These are phyloP conservation scores for Suhomyces anneliseae DNA, from an alignment of 1,139 yeast species.

Conservation along the genomic window DNA sequence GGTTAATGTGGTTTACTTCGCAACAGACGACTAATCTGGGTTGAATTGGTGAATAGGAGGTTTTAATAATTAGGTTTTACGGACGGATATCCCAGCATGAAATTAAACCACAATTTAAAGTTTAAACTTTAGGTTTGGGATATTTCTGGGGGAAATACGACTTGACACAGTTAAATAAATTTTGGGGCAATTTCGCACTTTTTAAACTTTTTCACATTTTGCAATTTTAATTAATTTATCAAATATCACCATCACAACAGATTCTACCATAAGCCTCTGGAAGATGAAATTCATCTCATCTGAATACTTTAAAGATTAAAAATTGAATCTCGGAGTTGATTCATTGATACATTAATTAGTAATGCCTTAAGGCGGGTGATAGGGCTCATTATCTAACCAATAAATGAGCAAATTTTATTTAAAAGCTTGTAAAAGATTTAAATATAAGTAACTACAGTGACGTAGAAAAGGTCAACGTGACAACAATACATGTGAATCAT, in stretches of 20 bases:
- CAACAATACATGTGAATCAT: no score
- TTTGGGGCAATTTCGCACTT: background rate
- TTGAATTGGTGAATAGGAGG: background rate
- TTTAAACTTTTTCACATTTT: background rate
- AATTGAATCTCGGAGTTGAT: no score
- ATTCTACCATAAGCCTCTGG: background rate
- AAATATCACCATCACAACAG: background rate
- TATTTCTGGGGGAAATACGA: background rate
- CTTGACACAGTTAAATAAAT: background rate
- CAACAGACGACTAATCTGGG: background rate
- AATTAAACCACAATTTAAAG: background rate
- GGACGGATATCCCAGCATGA: background rate
- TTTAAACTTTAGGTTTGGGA: background rate
- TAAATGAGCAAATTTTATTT: no score
- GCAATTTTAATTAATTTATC: background rate
- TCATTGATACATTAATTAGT: no score
- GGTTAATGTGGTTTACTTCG: background rate
- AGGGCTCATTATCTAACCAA: no score
- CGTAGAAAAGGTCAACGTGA: no score
- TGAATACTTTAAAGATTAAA: no score
- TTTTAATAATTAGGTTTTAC: background rate
- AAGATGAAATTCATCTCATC: background rate
- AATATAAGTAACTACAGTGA: no score
- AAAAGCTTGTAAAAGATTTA: no score
- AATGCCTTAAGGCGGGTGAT: no score